Base-by-base conservation (phyloP, 1,284 basidiomycete species). In the Trametes hirsuta region DNA sequence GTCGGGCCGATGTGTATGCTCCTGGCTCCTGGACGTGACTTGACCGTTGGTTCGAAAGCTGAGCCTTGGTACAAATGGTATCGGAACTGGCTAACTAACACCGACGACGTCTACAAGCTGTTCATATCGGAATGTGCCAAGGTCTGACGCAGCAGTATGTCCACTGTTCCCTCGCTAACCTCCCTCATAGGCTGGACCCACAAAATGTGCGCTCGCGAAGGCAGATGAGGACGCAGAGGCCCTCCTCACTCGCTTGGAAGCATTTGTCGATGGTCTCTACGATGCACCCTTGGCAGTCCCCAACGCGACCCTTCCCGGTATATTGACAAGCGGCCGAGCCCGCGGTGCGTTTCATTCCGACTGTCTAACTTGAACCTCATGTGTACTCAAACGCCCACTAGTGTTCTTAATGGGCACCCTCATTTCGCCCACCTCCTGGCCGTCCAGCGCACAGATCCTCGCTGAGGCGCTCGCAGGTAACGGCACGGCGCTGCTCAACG, bases 61-160 rank as follows among this genome's bases (percentile, higher is more conserved):
- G 72, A 45, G 74, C 76, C 2, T 22, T 69, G 73, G 3, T 73
- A 75, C 58, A 70, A 71, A 42, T 77, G 74, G 75, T 70, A 75
- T 14, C 58, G 59, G 22, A 64, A 71, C 15, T 77, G 72, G 71
- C 54, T 76, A 1, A 53, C 60, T 1, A 64, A 67, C 8, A 69
- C 74, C 2, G 74, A 75, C 35, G 68, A 70, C 12, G 69, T 73
- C 0, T 78, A 77, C 55, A 50, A 72, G 3, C 59, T 72, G 34
- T 77, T 75, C 59, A 65, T 78, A 25, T 53, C 70, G 6, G 71
- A 70, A n/a, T 79, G 77, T 47, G 68, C 72, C 6, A 64, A 72
- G 61, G 76, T 76, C 30, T 8, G 8, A 30, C 30, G 30, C n/a
- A 40, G 39, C n/a, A 11, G 56, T 15, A 10, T 22, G 6, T 2